phyloP scores from a whole-genome alignment of 768 basidiomycete genomes.

The Boletus speciosus region DNA sequence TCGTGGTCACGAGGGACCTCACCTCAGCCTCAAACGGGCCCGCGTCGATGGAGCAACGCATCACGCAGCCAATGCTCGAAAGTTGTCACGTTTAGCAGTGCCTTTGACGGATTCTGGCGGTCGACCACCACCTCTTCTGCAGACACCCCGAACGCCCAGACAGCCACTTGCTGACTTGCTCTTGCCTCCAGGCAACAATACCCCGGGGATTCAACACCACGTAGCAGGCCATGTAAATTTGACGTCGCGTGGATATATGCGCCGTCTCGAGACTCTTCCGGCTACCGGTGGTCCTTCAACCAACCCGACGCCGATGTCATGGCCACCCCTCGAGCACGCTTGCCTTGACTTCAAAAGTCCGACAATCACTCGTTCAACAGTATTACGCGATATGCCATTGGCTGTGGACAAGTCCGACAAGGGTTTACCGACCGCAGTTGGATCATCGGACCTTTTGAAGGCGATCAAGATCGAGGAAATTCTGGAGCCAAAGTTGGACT shows the following conservation, averaged over 20 bases:
- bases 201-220: background rate
- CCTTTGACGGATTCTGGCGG: background rate
- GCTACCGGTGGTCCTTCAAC: background rate
- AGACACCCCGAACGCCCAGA: slow-evolving; percentile 15
- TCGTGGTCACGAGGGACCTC: background rate
- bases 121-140: background rate
- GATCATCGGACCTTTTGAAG: slow-evolving; percentile 4
- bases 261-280: background rate
- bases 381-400: background rate
- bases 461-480: slow-evolving; percentile 20
- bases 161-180: slow-evolving; percentile 21
- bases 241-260: slow-evolving; percentile 14
- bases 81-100: slow-evolving; percentile 6
- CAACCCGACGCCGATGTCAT: background rate
- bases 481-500: background rate
- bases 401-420: background rate
- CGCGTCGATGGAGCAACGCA: slow-evolving; percentile 8
- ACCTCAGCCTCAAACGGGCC: slow-evolving; percentile 7
- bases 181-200: background rate
- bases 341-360: background rate
- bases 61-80: background rate
- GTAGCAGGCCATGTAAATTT: background rate
- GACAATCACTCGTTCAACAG: background rate
- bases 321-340: background rate
- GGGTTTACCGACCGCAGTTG: background rate